Evolutionary conservation across 768 basidiomycete species (phyloP).

Genomic region (Leucocoprinus sp.): DNA sequence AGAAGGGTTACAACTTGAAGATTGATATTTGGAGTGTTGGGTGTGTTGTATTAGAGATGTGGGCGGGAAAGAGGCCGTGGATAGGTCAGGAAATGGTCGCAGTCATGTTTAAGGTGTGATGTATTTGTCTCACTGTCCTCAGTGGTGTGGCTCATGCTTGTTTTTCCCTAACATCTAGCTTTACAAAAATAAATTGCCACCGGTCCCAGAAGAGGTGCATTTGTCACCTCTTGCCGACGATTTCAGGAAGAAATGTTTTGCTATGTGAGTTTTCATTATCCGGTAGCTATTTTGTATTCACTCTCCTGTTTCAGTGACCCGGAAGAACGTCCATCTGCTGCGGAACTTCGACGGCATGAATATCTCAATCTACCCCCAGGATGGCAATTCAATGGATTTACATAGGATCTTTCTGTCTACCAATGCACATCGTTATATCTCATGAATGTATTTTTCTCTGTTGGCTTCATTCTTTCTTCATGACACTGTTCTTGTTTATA

Average conservation of each 20-base stretch:
- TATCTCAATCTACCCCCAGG: slow-evolving; percentile 66
- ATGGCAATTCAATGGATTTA: slow-evolving; percentile 70
- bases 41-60: slow-evolving; percentile 99
- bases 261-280: slow-evolving; percentile 48
- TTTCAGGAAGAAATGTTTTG: slow-evolving; percentile 85
- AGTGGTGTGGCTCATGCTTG: background rate
- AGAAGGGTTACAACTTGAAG: slow-evolving; percentile 92
- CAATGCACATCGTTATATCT: slow-evolving; percentile 16
- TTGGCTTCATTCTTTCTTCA: slow-evolving; percentile 11
- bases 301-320: slow-evolving; percentile 50
- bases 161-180: slow-evolving; percentile 40
- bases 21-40: slow-evolving; percentile 99
- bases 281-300: slow-evolving; percentile 5
- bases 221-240: slow-evolving; percentile 73
- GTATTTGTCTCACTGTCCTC: background rate
- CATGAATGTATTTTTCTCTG: slow-evolving; percentile 19
- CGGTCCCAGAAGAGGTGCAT: slow-evolving; percentile 76
- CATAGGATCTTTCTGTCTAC: slow-evolving; percentile 29
- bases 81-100: slow-evolving; percentile 81
- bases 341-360: slow-evolving; percentile 70
- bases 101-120: slow-evolving; percentile 86
- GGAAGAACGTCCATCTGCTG: slow-evolving; percentile 70
- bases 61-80: slow-evolving; percentile 96
- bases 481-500: slow-evolving; percentile 1
- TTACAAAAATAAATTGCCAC: slow-evolving; percentile 77